Evolutionary conservation across 768 basidiomycete genomes (phyloP), one percentile per base, ranked within the genome.

Genomic region (Sistotremastrum niveocremeum): DNA sequence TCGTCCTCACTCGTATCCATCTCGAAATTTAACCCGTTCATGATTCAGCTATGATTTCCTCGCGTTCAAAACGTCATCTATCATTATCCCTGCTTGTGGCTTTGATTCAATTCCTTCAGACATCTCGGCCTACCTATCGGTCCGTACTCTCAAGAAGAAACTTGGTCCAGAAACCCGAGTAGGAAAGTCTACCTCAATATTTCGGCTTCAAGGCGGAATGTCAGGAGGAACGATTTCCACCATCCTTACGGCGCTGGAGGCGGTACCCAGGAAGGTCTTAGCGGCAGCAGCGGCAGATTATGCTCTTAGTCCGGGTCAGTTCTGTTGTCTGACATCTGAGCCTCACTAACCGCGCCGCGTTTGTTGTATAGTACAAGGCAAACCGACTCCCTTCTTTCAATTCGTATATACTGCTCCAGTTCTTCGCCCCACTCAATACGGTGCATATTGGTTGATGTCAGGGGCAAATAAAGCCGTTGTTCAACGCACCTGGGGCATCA

Each of bases 71-170:
- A 78, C 74, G 2, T 73, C 76, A 39, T 69, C 86, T 4, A 73
- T 86, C 51, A 81, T 97, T 52, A 71, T 95, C 12, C 86, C 86
- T 28, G 69, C 77, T 2, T 84, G 79, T 45, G 89, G 81, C 2
- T 71, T 84, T 49, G 85, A 88, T 58, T 87, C 84, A 2, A 55
- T 87, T 31, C 85, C 85, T 3, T 76, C 80, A 3, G 89, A 95
- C 57, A 58, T 83, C 39, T 61, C 73, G 7, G 73, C 77, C 0
- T 81, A 77, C 61, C 63, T 87, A 41, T 73, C 83, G 11, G 80
- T 80, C 48, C 77, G 74, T 53, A 79, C 78, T 0, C 70, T 91
- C 44, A 80, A 81, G 59, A 56, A 30, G 10, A 44, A 45, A 9
- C 40, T 57, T 4, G 65, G 66, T 4, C 51, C 64, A 0, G 54